Conservation (phyloP, 2,329 filamentous ascomycete genomes). For the Hymenoscyphus linearis region DNA sequence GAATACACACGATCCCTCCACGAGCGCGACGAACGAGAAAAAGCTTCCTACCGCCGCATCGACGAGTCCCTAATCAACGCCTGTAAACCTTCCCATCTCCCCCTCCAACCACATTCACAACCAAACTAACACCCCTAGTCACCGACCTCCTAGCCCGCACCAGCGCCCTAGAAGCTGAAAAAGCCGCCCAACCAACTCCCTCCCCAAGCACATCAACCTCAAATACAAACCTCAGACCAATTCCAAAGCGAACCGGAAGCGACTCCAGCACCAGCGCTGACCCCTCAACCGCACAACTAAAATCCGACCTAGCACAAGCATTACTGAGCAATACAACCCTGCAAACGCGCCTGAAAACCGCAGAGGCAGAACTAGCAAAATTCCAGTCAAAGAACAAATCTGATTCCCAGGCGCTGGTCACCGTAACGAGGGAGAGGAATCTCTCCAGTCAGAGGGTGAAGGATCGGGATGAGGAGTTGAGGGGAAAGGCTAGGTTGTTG, state of each 20-base stretch:
- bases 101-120: not conserved
- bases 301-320: slow-evolving; percentile 69
- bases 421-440: slow-evolving; percentile 57
- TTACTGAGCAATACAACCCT: slow-evolving; percentile 68
- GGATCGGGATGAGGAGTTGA: slow-evolving; percentile 81
- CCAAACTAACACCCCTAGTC: slow-evolving; percentile 40
- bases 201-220: slow-evolving; percentile 24
- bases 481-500: slow-evolving; percentile 75
- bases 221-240: slow-evolving; percentile 26
- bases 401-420: slow-evolving; percentile 57
- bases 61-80: slow-evolving; percentile 68
- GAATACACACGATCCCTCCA: slow-evolving; percentile 74
- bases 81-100: slow-evolving; percentile 48
- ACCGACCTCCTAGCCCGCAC: slow-evolving; percentile 63
- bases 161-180: slow-evolving; percentile 56
- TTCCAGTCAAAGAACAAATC: slow-evolving; percentile 54
- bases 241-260: slow-evolving; percentile 19
- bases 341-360: slow-evolving; percentile 55
- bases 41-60: slow-evolving; percentile 51
- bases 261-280: not conserved
- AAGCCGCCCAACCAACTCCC: slow-evolving; percentile 33
- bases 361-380: slow-evolving; percentile 58
- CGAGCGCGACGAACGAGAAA: slow-evolving; percentile 64
- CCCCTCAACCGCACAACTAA: slow-evolving; percentile 42
- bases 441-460: slow-evolving; percentile 61